Base-by-base conservation (phyloP, 495 filamentous ascomycete genomes). In the Tuber microsphaerosporum region DNA sequence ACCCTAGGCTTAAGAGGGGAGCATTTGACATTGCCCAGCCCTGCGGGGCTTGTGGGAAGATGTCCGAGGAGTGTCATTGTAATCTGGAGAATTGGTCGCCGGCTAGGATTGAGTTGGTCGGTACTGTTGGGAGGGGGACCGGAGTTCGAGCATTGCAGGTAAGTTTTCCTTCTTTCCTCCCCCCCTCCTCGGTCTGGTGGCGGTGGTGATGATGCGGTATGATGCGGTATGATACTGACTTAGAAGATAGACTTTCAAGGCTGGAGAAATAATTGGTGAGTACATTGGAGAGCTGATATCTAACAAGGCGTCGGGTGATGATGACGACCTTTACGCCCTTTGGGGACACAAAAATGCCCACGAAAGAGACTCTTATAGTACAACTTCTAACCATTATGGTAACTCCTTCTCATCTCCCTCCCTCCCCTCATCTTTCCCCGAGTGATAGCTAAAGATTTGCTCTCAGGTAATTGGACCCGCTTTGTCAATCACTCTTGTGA, bases 381-480 rank as follows among this genome's bases (percentile, higher is more conserved):
- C 71, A 20, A 79, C 76, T 20, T 46, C 73, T 7, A 79, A 79
- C 19, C 39, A 8, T 22, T 79, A 79, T 34, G 77, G 77, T 79
- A 79, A 61, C 34, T 37, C 34, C 74, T 42, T 41, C 45, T 22
- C n/a, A 37, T 37, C 42, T 1, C 48, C 22, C 34, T 9, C 71
- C 71, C 34, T n/a, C 6, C 20, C n/a, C 20, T 71, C 72, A 14
- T 26, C 14, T 65, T 34, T 31, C 22, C 12, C 12, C 3, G 26
- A n/a, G 26, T 2, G 20, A 56, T 48, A 71, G 69, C 73, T 65
- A 71, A 46, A 61, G 51, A 68, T 14, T 16, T 31, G 5, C 46
- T 37, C 17, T 34, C 14, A 79, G 76, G 76, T 26, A 79, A 79
- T 48, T 79, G 76, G 77, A 79, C 77, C 51, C 70, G 77, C 56